Evolutionary conservation across 345 rosid species (phyloP).

Genomic region (Aethionema arabicum): DNA sequence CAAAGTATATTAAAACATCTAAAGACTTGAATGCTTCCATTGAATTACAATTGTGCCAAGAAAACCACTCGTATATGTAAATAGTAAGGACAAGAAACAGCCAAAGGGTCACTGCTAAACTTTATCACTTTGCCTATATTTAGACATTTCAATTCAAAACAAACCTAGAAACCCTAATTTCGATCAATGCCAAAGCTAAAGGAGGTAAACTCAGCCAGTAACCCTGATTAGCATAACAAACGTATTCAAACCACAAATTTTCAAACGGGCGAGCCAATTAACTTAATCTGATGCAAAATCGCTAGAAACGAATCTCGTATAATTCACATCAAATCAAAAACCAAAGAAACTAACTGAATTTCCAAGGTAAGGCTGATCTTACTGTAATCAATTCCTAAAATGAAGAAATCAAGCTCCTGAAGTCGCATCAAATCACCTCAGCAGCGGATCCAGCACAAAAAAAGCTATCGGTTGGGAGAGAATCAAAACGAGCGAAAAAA

Average conservation of each 20-base stretch:
- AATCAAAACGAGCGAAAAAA: conserved; percentile 10
- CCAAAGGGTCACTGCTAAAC: neutral
- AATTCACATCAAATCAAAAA: neutral
- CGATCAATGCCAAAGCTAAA: conserved; percentile 8
- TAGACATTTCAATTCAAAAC: conserved; percentile 5
- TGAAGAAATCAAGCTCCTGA: conserved; percentile 21
- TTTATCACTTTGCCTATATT: neutral
- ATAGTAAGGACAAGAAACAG: neutral
- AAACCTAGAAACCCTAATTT: conserved; percentile 41
- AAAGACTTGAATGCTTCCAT: neutral
- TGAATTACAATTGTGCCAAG: neutral
- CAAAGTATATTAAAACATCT: conserved; percentile 24
- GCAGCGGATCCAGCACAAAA: conserved; percentile 23
- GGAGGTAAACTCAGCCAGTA: conserved; percentile 3
- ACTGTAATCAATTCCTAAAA: conserved; percentile 2
- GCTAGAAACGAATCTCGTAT: conserved; percentile 19
- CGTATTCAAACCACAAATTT: conserved; percentile 3
- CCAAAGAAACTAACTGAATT: conserved; percentile 16
- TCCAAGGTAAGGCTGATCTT: neutral
- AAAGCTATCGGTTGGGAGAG: conserved; percentile 19
- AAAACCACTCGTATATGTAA: conserved; percentile 1
- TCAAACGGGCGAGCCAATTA: conserved; percentile 4
- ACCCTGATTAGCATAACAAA: conserved; percentile 17
- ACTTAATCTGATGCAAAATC: conserved; percentile 11
- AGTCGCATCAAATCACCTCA: conserved; percentile 19